These are phyloP conservation scores for Hyparrhenia diplandra DNA, from an alignment of 176 grass and related monocot species.

Conservation along the genomic window DNA sequence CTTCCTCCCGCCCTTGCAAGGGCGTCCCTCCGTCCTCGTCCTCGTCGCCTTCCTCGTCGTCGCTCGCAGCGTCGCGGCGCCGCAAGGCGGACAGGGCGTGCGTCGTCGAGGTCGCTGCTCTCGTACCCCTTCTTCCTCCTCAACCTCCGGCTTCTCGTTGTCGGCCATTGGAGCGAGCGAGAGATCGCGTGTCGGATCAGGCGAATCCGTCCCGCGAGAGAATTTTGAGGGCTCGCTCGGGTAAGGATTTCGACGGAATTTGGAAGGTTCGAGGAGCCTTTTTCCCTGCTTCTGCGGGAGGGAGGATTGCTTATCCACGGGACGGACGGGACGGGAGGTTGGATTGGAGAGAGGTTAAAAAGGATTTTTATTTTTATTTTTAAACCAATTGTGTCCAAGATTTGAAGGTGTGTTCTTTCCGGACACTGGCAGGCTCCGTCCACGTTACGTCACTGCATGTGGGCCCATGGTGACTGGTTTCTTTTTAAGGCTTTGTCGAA, in stretches of 20 bases:
- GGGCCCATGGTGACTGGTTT: background rate
- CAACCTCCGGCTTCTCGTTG: constrained; percentile 28
- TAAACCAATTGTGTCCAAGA: constrained; percentile 17
- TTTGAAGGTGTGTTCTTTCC: background rate
- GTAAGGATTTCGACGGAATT: constrained; percentile 30
- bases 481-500: background rate
- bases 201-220: background rate
- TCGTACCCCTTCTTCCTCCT: constrained; percentile 57
- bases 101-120: constrained; percentile 92
- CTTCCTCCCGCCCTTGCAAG: background rate
- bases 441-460: background rate
- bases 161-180: constrained; percentile 33
- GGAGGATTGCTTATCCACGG: constrained; percentile 5
- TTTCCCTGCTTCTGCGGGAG: background rate
- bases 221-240: constrained; percentile 30
- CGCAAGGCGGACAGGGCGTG: constrained; percentile 57
- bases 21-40: background rate
- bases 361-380: too few species aligned
- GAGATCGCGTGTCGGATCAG: constrained; percentile 25
- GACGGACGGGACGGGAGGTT: background rate
- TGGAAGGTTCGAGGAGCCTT: constrained; percentile 36
- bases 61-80: constrained; percentile 75
- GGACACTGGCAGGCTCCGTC: background rate
- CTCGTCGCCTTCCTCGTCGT: constrained; percentile 60
- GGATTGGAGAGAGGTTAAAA: constrained; percentile 29